Conservation (phyloP, 2,329 filamentous ascomycete species). For the Curvularia spicifera region DNA sequence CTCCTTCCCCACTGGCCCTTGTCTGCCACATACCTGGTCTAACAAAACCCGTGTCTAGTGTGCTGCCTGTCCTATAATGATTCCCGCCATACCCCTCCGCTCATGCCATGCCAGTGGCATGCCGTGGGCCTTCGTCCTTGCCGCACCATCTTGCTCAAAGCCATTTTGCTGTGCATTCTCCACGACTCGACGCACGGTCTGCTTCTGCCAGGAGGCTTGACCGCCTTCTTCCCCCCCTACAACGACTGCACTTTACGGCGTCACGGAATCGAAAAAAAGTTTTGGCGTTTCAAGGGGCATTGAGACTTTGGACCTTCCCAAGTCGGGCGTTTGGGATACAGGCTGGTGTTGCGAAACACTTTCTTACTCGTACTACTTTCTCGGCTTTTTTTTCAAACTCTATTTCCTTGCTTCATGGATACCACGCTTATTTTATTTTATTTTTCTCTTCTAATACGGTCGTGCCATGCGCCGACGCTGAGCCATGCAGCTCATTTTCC, state of each 20-base stretch:
- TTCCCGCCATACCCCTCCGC: conserved; percentile 41
- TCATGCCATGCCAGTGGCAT: conserved; percentile 42
- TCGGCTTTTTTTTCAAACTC: conserved; percentile 3
- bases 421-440: conserved; percentile 13
- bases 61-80: conserved; percentile 40
- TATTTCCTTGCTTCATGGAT: conserved; percentile 28
- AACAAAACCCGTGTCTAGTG: conserved; percentile 34
- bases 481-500: conserved; percentile 18
- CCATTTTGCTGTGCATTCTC: conserved; percentile 29
- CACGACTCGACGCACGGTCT: conserved; percentile 29
- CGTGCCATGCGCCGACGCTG: conserved; percentile 25
- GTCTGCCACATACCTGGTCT: conserved; percentile 34
- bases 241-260: conserved; percentile 52
- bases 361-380: conserved; percentile 41
- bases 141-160: conserved; percentile 34
- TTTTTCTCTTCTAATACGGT: conserved; percentile 26
- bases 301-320: conserved; percentile 35
- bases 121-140: conserved; percentile 32
- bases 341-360: conserved; percentile 46
- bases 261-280: conserved; percentile 49
- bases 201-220: conserved; percentile 26
- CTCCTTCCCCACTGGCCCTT: conserved; percentile 1
- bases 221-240: conserved; percentile 19
- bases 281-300: conserved; percentile 49
- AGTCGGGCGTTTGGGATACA: conserved; percentile 50